Percentiles rank a stretch among this genome's conserved stretches.
Evolutionary conservation across 495 filamentous ascomycete species (phyloP).

Genomic region (Penicillium lividum): DNA sequence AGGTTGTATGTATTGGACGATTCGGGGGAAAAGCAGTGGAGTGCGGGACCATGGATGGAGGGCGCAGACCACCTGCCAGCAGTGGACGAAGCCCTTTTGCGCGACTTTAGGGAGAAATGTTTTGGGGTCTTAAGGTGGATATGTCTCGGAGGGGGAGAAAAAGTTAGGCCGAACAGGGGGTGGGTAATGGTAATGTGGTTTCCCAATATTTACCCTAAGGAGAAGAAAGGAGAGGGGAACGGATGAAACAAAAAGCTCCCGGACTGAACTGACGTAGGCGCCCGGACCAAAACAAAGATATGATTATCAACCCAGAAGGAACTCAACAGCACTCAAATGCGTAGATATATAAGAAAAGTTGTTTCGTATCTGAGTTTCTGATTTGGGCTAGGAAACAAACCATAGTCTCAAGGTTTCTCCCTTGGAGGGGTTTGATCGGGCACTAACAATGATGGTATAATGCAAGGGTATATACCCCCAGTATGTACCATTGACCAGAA

Average conservation of each 20-base stretch:
- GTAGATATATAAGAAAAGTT: background rate
- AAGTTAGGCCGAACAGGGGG: conserved; percentile 12
- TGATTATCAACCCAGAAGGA: background rate
- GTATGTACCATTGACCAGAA: background rate
- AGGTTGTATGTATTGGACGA: conserved; percentile 26
- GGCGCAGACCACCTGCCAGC: conserved; percentile 33
- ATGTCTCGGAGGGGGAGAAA: conserved; percentile 7
- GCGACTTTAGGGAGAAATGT: background rate
- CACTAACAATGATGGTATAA: conserved; percentile 9
- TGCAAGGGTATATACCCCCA: conserved; percentile 17
- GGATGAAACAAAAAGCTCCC: conserved; percentile 29
- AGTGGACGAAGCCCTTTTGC: conserved; percentile 7
- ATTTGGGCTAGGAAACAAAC: background rate
- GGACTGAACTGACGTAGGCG: conserved; percentile 30
- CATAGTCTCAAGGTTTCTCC: conserved; percentile 4
- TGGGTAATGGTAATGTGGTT: background rate
- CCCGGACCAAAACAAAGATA: conserved; percentile 21
- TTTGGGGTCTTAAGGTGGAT: background rate
- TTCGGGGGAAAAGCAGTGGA: conserved; percentile 29
- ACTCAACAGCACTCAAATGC: background rate
- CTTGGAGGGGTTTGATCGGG: conserved; percentile 14
- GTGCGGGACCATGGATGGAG: conserved; percentile 42
- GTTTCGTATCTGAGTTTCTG: background rate
- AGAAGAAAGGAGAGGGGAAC: conserved; percentile 17
- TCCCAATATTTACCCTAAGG: conserved; percentile 23